Evolutionary conservation across 345 rosid genomes (phyloP), one percentile per base, ranked within the genome.

Genomic region (Mangifera indica): DNA sequence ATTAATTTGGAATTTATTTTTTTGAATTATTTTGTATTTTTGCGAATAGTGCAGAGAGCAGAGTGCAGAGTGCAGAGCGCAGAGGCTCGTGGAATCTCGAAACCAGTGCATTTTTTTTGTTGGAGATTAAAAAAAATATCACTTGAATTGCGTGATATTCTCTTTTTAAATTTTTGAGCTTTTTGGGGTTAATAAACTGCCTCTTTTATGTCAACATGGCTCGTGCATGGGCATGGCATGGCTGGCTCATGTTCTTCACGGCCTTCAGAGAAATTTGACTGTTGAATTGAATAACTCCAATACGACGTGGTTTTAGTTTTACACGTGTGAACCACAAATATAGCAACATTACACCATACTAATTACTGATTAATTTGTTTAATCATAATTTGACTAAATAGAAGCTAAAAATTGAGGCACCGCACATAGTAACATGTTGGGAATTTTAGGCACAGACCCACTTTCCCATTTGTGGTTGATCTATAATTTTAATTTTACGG

Each of bases 81-180:
- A 53, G 54, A 26, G 74, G 77, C 80, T 81, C 93, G 97, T 89
- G 96, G 84, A 74, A 77, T 87, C 87, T 91, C 84, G 91, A 77
- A 70, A 25, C 72, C 75, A 72, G 89, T 78, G 88, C 56, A 45
- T 42, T 44, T 15, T 18, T 37, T 5, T 34, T 3, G 3, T 34
- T 34, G 42, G 45, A 40, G 68, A 70, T 22, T 10, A 60, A 13
- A n/a, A 10, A 34, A 73, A 74, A 57, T 80, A 14, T 84, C 82
- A 77, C 69, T 81, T 15, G 82, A 66, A 73, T 60, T 53, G 88
- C 87, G 86, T 87, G 84, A 71, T 80, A 81, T 81, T 81, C 85
- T 70, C 78, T 70, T 67, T 67, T 49, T 7, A 7, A n/a, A 37
- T 9, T 52, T 75, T 42, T 52, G 48, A 46, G 70, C 58, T 8